Evolutionary conservation across 306 rosid genomes (phyloP).

Genomic region (Cicer bijugum): DNA sequence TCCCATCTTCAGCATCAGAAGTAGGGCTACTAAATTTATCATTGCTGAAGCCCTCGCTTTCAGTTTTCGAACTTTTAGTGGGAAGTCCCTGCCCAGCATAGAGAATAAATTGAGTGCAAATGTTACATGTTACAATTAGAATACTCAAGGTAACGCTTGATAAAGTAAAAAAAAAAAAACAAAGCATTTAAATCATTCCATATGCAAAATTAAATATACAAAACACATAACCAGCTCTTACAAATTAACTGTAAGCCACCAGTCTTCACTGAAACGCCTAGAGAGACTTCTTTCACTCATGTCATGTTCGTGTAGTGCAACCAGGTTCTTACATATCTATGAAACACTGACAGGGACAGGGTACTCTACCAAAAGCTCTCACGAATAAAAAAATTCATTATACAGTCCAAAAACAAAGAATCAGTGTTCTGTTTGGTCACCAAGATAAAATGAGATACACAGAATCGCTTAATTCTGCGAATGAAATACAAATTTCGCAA

Average conservation of each 20-base stretch:
- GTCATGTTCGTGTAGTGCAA: slow-evolving; percentile 83
- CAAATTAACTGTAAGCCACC: slow-evolving; percentile 93
- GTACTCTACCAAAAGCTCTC: slow-evolving; percentile 72
- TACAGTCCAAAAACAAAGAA: slow-evolving; percentile 44
- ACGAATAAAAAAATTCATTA: slow-evolving; percentile 55
- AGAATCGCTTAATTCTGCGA: slow-evolving; percentile 32
- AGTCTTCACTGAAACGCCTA: slow-evolving; percentile 98
- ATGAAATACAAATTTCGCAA: not conserved
- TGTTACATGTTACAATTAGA: slow-evolving; percentile 26
- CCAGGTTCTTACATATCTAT: slow-evolving; percentile 84
- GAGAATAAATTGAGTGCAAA: slow-evolving; percentile 44
- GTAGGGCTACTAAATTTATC: slow-evolving; percentile 43
- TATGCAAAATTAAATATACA: slow-evolving; percentile 47
- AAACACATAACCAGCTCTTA: slow-evolving; percentile 90
- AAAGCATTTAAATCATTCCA: slow-evolving; percentile 38
- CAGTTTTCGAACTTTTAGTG: slow-evolving; percentile 40
- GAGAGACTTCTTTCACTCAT: slow-evolving; percentile 90
- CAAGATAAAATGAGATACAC: slow-evolving; percentile 44
- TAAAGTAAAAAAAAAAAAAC: not conserved
- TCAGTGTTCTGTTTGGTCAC: slow-evolving; percentile 51
- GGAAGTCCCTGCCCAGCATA: slow-evolving; percentile 45
- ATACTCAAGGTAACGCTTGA: slow-evolving; percentile 19
- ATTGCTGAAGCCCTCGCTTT: slow-evolving; percentile 30
- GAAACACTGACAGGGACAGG: slow-evolving; percentile 74
- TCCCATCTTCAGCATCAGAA: slow-evolving; percentile 44